These are phyloP conservation scores for Penicillium sp. DNA, from an alignment of 2,329 filamentous ascomycete species.

Conservation along the genomic window DNA sequence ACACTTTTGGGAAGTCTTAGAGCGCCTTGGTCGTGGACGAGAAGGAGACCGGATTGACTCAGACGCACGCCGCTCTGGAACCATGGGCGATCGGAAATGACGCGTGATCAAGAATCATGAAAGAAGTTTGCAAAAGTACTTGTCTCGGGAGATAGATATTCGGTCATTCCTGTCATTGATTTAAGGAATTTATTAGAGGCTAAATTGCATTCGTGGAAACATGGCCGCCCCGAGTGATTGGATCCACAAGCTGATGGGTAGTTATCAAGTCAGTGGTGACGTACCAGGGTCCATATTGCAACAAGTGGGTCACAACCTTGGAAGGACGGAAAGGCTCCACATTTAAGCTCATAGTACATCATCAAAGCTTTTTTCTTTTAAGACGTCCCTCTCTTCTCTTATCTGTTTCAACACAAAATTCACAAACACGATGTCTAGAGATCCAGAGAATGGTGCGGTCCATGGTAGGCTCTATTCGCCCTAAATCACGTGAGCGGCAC, in stretches of 20 bases:
- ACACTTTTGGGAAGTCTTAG: too few species aligned
- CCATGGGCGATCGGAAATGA: not conserved
- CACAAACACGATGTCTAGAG: not conserved
- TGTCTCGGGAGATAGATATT: not conserved
- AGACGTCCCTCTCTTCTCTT: too few species aligned
- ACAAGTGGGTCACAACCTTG: too few species aligned
- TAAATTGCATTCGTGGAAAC: not conserved
- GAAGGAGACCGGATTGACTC: too few species aligned
- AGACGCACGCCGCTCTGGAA: not conserved
- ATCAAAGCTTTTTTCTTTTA: not conserved
- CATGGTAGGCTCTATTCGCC: not conserved
- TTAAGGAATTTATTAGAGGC: not conserved
- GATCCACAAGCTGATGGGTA: not conserved
- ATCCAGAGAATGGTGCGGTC: not conserved
- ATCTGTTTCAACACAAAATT: not conserved
- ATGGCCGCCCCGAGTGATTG: not conserved
- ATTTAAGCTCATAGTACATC: not conserved
- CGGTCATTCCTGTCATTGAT: not conserved
- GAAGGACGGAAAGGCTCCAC: not conserved
- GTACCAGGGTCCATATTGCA: not conserved
- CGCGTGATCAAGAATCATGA: not conserved
- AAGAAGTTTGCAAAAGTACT: not conserved
- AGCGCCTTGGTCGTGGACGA: too few species aligned
- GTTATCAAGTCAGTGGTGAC: constrained; percentile 5
- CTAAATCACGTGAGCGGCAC: not conserved